phyloP scores from a whole-genome alignment of 306 rosid genomes.

The Glycyrrhiza uralensis region DNA sequence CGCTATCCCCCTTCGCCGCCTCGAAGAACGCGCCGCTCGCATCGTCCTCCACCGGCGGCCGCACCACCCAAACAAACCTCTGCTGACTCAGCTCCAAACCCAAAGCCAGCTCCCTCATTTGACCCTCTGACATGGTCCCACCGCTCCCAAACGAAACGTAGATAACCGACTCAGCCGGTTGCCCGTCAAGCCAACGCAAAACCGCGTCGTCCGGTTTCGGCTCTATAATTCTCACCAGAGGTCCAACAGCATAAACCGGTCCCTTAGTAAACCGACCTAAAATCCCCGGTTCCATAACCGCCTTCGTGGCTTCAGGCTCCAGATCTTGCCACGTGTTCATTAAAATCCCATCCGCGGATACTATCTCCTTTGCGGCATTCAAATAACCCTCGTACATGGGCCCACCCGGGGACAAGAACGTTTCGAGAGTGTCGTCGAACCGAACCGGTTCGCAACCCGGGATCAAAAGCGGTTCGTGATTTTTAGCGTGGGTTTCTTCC shows the following conservation, averaged over 20 bases:
- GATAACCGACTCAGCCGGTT: conserved; percentile 51
- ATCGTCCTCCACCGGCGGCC: conserved; percentile 30
- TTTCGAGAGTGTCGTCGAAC: conserved; percentile 36
- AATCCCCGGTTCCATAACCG: conserved; percentile 12
- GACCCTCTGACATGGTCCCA: conserved; percentile 46
- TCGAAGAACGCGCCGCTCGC: conserved; percentile 27
- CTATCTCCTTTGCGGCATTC: not conserved
- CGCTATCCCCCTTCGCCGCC: not conserved
- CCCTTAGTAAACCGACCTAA: conserved; percentile 15
- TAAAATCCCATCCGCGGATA: conserved; percentile 45
- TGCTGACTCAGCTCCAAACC: conserved; percentile 70
- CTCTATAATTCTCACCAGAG: conserved; percentile 30
- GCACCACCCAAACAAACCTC: conserved; percentile 73
- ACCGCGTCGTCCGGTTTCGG: not conserved
- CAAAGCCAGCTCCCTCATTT: conserved; percentile 59
- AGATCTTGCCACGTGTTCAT: conserved; percentile 62
- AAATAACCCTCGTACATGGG: conserved; percentile 21
- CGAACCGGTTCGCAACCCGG: conserved; percentile 36
- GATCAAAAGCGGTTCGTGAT: conserved; percentile 26
- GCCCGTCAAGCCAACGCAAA: conserved; percentile 53
- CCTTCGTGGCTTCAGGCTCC: conserved; percentile 9
- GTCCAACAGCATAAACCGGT: conserved; percentile 56
- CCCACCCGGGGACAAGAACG: conserved; percentile 26
- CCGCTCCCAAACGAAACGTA: conserved; percentile 74
- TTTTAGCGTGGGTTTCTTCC: not conserved